A percentile compares a stretch with the other conserved stretches of the same genome.
These are phyloP conservation scores for Lactarius quietus DNA, from an alignment of 768 basidiomycete species.

Conservation along the genomic window DNA sequence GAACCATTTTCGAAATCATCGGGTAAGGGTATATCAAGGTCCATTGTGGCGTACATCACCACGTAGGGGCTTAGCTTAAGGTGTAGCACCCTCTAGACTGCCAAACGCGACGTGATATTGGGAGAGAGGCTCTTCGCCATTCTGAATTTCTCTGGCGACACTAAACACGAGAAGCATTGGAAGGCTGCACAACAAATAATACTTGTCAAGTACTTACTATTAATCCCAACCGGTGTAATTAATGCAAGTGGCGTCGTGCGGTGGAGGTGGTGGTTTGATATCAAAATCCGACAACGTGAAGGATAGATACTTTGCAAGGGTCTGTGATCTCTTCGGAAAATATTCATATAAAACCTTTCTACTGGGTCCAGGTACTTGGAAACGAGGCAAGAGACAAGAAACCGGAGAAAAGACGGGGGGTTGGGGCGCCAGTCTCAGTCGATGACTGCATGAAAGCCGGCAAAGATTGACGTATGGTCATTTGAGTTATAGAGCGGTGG, in stretches of 20 bases:
- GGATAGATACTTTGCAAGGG: constrained; percentile 12
- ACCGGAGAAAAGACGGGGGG: constrained; percentile 4
- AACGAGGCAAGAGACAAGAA: constrained; percentile 13
- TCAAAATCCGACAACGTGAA: constrained; percentile 6
- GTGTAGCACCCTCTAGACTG: constrained; percentile 3
- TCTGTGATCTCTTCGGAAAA: constrained; percentile 18
- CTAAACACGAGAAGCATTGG: neutral
- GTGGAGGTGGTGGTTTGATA: constrained; percentile 8
- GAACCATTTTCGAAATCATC: constrained; percentile 21
- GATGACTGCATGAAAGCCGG: neutral
- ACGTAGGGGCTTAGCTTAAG: constrained; percentile 24
- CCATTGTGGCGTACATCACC: constrained; percentile 24
- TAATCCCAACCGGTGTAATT: constrained; percentile 15
- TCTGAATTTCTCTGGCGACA: constrained; percentile 14
- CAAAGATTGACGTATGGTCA: neutral
- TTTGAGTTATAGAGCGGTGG: neutral
- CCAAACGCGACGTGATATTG: constrained; percentile 4
- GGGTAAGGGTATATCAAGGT: constrained; percentile 22
- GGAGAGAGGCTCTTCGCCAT: constrained; percentile 17
- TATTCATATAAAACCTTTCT: constrained; percentile 11
- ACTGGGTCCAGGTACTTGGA: constrained; percentile 10
- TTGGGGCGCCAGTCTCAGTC: neutral
- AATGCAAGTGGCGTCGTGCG: constrained; percentile 10
- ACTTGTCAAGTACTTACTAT: constrained; percentile 8
- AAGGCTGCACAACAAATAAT: neutral